Evolutionary conservation across 2,329 filamentous ascomycete genomes (phyloP).

Genomic region (Colletotrichum siamense): DNA sequence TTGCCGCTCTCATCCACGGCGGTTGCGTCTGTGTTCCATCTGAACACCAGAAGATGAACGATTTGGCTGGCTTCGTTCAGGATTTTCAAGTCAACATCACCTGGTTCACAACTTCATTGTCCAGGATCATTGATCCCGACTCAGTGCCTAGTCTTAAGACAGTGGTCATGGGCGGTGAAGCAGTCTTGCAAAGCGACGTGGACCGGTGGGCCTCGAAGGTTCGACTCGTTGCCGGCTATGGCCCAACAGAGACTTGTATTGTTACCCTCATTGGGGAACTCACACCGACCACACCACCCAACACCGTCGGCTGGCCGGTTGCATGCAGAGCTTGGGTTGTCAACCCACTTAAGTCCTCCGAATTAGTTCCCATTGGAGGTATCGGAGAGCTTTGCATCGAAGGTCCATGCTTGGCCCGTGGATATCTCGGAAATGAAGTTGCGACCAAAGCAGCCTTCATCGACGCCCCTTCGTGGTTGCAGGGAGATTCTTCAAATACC

Average conservation of each 20-base stretch:
- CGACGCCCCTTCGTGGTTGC: background rate
- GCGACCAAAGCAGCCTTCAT: conserved; percentile 1
- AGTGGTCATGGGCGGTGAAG: conserved; percentile 1
- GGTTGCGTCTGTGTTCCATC: conserved; percentile 15
- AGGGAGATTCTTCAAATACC: background rate
- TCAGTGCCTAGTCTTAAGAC: background rate
- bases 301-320: conserved; percentile 27
- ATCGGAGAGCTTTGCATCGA: conserved; percentile 2
- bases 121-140: conserved; percentile 3
- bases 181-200: conserved; percentile 33
- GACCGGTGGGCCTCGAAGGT: conserved; percentile 36
- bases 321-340: conserved; percentile 29
- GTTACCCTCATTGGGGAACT: conserved; percentile 36
- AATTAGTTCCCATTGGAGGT: conserved; percentile 28
- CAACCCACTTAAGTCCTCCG: conserved; percentile 22
- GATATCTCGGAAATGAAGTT: background rate
- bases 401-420: background rate
- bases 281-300: background rate
- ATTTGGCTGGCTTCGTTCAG: conserved; percentile 21
- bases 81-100: conserved; percentile 5
- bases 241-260: conserved; percentile 9
- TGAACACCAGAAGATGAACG: conserved; percentile 22
- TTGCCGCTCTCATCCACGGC: conserved; percentile 16
- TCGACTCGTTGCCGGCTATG: background rate
- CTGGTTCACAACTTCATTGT: background rate